Percentiles rank a stretch among this genome's conserved stretches.
Evolutionary conservation across 2,329 filamentous ascomycete genomes (phyloP).

Genomic region (Aspergillus puulaauensis): DNA sequence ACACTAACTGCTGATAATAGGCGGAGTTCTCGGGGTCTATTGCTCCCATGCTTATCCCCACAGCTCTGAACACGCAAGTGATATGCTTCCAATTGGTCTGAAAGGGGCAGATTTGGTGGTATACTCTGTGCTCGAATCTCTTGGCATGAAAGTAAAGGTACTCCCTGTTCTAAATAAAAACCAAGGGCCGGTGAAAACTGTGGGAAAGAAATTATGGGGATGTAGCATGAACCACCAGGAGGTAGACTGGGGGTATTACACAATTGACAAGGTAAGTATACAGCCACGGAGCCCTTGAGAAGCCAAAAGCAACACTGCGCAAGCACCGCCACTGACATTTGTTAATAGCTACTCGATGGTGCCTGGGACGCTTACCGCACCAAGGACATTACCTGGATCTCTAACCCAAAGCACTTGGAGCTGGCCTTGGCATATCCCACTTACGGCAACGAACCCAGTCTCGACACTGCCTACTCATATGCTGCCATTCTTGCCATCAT

Average conservation of each 20-base stretch:
- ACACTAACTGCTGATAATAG: slow-evolving; percentile 23
- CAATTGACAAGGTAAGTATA: too few species aligned
- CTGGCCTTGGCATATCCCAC: slow-evolving; percentile 20
- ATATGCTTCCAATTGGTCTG: slow-evolving; percentile 36
- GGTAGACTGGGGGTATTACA: too few species aligned
- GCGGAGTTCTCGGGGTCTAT: slow-evolving; percentile 46
- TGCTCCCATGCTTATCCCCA: slow-evolving; percentile 53
- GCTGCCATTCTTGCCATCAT: slow-evolving; percentile 25
- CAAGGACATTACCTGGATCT: slow-evolving; percentile 24
- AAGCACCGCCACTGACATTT: too few species aligned
- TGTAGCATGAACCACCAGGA: neutral
- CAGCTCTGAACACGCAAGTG: slow-evolving; percentile 20
- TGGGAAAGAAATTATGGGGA: neutral
- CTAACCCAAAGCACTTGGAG: slow-evolving; percentile 16
- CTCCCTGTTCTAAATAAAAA: slow-evolving; percentile 26
- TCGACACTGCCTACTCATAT: slow-evolving; percentile 19
- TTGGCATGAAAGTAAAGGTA: slow-evolving; percentile 32
- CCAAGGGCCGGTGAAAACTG: neutral
- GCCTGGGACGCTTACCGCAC: slow-evolving; percentile 13
- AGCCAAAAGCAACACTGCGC: too few species aligned
- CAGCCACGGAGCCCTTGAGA: too few species aligned
- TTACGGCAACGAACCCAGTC: slow-evolving; percentile 23
- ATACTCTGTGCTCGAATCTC: slow-evolving; percentile 36
- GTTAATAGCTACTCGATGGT: neutral
- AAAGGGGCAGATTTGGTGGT: slow-evolving; percentile 51